Evolutionary conservation across 139 green algal species (phyloP).

Genomic region (Chlamydomonas schloesseri): DNA sequence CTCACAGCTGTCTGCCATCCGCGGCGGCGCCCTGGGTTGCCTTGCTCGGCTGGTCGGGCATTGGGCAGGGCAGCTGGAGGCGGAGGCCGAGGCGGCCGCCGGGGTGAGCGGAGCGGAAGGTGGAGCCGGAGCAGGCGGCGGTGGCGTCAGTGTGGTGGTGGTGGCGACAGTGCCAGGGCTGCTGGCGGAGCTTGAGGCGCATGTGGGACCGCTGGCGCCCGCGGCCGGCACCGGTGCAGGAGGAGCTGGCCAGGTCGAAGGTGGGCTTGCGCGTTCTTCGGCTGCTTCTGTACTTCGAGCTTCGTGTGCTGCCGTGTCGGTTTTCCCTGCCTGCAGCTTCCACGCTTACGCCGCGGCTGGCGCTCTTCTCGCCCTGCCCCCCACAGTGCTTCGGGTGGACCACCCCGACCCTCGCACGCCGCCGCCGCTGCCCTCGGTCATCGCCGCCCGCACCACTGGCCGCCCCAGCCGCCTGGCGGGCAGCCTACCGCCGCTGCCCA

Average conservation of each 20-base stretch:
- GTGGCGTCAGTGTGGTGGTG: not conserved
- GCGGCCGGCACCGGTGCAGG: not conserved
- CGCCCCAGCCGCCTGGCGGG: not conserved
- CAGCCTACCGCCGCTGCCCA: constrained; percentile 22
- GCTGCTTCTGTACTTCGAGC: too few species aligned
- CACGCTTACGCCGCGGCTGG: too few species aligned
- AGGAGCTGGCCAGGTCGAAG: too few species aligned
- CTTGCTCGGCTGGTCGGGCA: not conserved
- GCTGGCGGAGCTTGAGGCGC: constrained; percentile 12
- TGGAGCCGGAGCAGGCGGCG: not conserved
- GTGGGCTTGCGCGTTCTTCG: too few species aligned
- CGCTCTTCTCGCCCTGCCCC: too few species aligned
- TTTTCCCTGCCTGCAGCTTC: too few species aligned
- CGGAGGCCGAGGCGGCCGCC: too few species aligned
- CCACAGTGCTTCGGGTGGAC: not conserved
- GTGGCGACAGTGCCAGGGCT: constrained; percentile 19
- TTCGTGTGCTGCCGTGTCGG: too few species aligned
- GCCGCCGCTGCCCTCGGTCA: not conserved
- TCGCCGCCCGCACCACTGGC: not conserved
- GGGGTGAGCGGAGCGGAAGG: too few species aligned
- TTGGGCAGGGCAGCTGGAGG: not conserved
- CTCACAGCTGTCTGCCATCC: not conserved
- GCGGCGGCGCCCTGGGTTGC: not conserved
- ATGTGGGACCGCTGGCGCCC: not conserved
- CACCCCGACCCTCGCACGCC: not conserved